Percentiles rank a stretch among this genome's conserved stretches.
Evolutionary conservation across 2,329 filamentous ascomycete genomes (phyloP).

Genomic region (Daldinia sp.): DNA sequence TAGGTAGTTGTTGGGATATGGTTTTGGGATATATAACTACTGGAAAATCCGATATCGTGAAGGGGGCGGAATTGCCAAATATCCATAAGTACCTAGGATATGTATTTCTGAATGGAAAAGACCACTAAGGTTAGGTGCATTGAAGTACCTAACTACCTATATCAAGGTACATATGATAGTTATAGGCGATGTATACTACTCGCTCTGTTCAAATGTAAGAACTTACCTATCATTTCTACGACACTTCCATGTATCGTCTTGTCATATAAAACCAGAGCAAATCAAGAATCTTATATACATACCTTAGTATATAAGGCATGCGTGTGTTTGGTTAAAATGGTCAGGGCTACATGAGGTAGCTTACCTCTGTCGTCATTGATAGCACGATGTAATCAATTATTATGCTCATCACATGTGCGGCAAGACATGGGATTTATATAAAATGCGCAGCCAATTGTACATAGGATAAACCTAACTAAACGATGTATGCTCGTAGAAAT

Average conservation of each 20-base stretch:
- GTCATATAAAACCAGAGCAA: neutral
- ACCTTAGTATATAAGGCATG: neutral
- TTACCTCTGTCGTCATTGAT: constrained; percentile 13
- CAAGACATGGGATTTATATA: constrained; percentile 6
- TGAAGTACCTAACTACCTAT: neutral
- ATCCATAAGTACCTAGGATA: neutral
- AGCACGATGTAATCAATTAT: constrained; percentile 5
- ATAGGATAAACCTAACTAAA: too few species aligned
- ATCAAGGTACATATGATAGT: too few species aligned
- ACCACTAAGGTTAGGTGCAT: neutral
- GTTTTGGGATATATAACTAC: neutral
- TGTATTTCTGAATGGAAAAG: neutral
- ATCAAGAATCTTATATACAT: neutral
- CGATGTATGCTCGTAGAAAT: too few species aligned
- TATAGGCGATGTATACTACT: too few species aligned
- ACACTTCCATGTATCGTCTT: neutral
- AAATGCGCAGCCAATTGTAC: neutral
- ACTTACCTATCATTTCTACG: neutral
- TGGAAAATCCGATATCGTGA: neutral
- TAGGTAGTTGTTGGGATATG: neutral
- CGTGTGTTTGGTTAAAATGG: neutral
- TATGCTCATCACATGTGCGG: neutral
- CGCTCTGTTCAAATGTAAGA: neutral
- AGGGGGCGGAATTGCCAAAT: neutral
- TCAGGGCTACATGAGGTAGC: neutral